These are phyloP conservation scores for Talaromyces adpressus DNA, from an alignment of 495 filamentous ascomycete species.

Conservation along the genomic window DNA sequence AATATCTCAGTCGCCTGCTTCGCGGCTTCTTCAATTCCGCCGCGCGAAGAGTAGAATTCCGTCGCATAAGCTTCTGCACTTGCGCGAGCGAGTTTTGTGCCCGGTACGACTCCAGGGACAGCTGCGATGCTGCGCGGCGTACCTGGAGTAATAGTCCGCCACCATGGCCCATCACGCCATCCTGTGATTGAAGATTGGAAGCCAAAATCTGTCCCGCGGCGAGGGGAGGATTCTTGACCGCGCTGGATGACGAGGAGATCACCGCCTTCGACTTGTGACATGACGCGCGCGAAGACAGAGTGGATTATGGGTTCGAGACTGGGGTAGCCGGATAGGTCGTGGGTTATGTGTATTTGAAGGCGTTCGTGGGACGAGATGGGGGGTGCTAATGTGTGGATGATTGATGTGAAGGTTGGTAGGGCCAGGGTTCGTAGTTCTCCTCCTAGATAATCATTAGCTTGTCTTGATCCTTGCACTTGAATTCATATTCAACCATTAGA, in stretches of 20 bases:
- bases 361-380: constrained; percentile 97
- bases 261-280: constrained; percentile 96
- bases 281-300: constrained; percentile 88
- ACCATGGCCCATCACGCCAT: constrained; percentile 96
- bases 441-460: constrained; percentile 44
- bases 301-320: constrained; percentile 91
- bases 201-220: constrained; percentile 51
- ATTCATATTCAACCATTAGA: constrained; percentile 4
- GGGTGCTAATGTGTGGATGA: constrained; percentile 90
- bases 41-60: constrained; percentile 71
- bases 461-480: constrained; percentile 7
- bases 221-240: constrained; percentile 74
- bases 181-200: constrained; percentile 48
- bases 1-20: constrained; percentile 66
- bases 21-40: constrained; percentile 74
- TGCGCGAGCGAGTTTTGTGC: constrained; percentile 79
- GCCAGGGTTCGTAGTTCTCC: constrained; percentile 85
- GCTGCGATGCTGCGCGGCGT: constrained; percentile 69
- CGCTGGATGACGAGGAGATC: constrained; percentile 95
- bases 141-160: constrained; percentile 59
- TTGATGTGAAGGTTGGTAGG: constrained; percentile 88
- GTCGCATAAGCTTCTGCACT: constrained; percentile 79
- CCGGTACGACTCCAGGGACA: constrained; percentile 74
- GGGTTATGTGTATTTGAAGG: constrained; percentile 95
- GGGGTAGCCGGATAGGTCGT: constrained; percentile 90